Evolutionary conservation across 2,329 filamentous ascomycete genomes (phyloP), one percentile per base, ranked within the genome.

Genomic region (Botrytis elliptica): DNA sequence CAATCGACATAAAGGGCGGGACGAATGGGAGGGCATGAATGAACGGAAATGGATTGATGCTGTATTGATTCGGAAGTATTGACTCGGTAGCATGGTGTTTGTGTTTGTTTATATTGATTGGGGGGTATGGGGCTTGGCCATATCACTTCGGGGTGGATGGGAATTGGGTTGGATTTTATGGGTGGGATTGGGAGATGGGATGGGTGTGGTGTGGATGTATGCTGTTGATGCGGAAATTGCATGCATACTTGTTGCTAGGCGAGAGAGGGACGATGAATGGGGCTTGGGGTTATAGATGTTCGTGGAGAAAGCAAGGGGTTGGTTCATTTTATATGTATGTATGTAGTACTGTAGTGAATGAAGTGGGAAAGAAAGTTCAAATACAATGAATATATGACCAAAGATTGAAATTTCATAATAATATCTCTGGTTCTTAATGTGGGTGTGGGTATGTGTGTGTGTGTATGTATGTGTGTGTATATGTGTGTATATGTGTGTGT

Each of bases 41-140:
- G 62, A 64, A 64, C 10, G 62, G 38, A 57, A 57, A 33, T 33
- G 52, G n/a, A 42, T 63, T 40, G 60, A 63, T 63, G 60, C 60
- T 40, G 38, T 63, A 63, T 63, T 63, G 60, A 63, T n/a, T 42
- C 60, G 60, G 60, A 63, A 63, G 22, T 63, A 63, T 63, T 63
- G 22, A 63, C 60, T 63, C 60, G 60, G 60, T 40, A 63, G 60
- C 60, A 63, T 63, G 60, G 60, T 63, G 60, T 63, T 63, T 59
- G 52, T 57, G n/a, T 42, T n/a, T 33, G 62, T 64, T 42, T 64
- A 42, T 64, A 64, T 64, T 64, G 62, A 64, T 33, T 64, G 40
- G 16, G 38, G n/a, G 40, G 62, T 42, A 64, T 42, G 62, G 62
- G 62, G 25, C n/a, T 40, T 62, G 59, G 59, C 36, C 59, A 38